Base-by-base conservation (phyloP, 495 filamentous ascomycete genomes). In the Letharia columbiana region DNA sequence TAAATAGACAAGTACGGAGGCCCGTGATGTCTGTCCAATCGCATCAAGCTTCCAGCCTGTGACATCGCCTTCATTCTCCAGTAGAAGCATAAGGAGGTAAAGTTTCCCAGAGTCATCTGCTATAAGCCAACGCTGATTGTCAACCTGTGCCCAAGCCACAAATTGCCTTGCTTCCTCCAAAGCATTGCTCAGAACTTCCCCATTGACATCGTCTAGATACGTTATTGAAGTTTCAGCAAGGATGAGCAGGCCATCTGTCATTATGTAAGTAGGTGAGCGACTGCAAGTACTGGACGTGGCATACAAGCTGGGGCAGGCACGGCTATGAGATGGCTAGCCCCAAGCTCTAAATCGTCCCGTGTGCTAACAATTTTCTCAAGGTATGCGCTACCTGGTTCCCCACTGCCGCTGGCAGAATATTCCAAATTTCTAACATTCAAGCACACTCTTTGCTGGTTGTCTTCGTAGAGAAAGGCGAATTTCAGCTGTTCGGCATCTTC, bases 91-190 rank as follows among this genome's bases (percentile, higher is more conserved):
- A 20, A 97, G 76, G 35, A 96, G 77, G 71, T 91, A 90, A 44
- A 99, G 72, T 28, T 79, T 83, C 47, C 93, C 94, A 69, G 91
- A 95, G 65, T 96, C 91, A 74, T 99, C 94, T 11, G 89, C 92
- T 17, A 99, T 75, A 23, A 96, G 78, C 80, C 90, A 98, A 66
- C 89, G 81, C 59, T 87, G 86, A 39, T 83, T 84, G 70, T 96
- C 88, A 37, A 95, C 84, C 68, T 86, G 84, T 70, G 87, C 87
- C 95, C 95, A 99, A 20, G 91, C 84, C 39, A 92, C 88, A 69
- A 94, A 97, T 45, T 93, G 85, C 4, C 86, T 90, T 1, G 90
- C 80, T 64, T 93, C 87, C 4, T 85, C 79, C 6, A 98, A 76
- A 3, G 79, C 71, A 1, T 85, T 78, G 2, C 83, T 77, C 31